Base-by-base conservation (phyloP, 169 alveolate genomes). In the Cryptosporidium xiaoi region DNA sequence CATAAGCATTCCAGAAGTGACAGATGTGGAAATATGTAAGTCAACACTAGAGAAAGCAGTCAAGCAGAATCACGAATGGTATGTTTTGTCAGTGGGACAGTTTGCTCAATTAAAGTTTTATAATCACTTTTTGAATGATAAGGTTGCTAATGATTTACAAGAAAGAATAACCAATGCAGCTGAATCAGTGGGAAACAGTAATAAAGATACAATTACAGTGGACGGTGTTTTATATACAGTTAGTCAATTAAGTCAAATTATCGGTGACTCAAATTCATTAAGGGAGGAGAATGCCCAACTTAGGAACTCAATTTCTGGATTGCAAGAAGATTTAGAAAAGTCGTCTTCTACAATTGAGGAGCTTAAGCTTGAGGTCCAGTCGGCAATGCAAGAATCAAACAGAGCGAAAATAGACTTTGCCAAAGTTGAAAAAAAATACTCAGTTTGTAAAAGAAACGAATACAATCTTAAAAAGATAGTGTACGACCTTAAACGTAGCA, bases 21-120 rank as follows among this genome's bases (percentile, higher is more conserved):
- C 65, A 5, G 71, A 77, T 48, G 24, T 77, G 50, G 87, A 77
- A 7, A 18, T 71, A n/a, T 77, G 87, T 40, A 56, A 60, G 16
- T 34, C 77, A 12, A 62, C 87, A n/a, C 20, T 77, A 4, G 62
- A 77, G 64, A 77, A 50, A 29, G 69, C 87, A 24, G 77, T 77
- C 1, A 20, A 46, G 18, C 87, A 77, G 27, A 77, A 77, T 36
- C 87, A 77, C 36, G 87, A 77, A n/a, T 77, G 87, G 87, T 77
- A 77, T 77, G 24, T 44, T 18, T 60, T 77, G 50, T 68, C 77
- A 10, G 56, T 77, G 87, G 87, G 87, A 15, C 87, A 77, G 24
- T 77, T 40, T 31, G 64, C 87, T 3, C 87, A 77, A 50, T 24
- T 77, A 44, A 77, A 77, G 33, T 77, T 77, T 46, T 77, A 77